These are phyloP conservation scores for Hygrocybe punicea DNA, from an alignment of 768 basidiomycete genomes.

Conservation along the genomic window DNA sequence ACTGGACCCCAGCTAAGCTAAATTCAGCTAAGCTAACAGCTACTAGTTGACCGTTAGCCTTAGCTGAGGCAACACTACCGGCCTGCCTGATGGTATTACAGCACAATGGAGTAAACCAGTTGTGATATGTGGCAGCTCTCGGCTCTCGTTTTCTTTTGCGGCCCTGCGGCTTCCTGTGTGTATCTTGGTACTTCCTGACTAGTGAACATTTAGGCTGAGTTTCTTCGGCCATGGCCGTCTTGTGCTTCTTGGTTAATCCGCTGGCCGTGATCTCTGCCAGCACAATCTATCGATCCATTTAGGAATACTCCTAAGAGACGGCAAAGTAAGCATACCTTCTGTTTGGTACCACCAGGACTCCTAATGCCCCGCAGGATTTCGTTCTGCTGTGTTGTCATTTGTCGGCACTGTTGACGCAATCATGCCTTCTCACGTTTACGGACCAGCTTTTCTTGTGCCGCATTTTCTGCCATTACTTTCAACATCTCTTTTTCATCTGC, in stretches of 20 bases:
- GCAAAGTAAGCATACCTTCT: not conserved
- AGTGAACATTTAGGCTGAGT: constrained; percentile 8
- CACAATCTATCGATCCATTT: too few relatives aligned
- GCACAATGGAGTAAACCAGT: constrained; percentile 10
- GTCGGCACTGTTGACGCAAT: not conserved
- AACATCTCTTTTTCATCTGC: too few relatives aligned
- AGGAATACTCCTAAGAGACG: not conserved
- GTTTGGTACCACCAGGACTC: not conserved
- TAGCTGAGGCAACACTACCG: too few relatives aligned
- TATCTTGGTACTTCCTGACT: not conserved
- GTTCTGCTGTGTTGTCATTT: not conserved
- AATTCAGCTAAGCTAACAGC: too few relatives aligned
- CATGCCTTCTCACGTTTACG: not conserved
- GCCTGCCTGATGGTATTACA: constrained; percentile 11
- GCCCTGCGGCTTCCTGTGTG: constrained; percentile 6
- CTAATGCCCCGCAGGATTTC: not conserved
- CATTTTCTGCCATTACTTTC: not conserved
- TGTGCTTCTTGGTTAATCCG: not conserved
- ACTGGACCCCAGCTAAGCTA: too few relatives aligned
- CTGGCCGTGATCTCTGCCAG: not conserved
- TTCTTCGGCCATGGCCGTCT: constrained; percentile 8
- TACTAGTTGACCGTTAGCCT: too few relatives aligned
- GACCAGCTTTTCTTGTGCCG: not conserved
- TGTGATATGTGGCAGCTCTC: constrained; percentile 3
- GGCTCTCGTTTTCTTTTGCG: constrained; percentile 4